These are phyloP conservation scores for Ephemerocybe angulata DNA, from an alignment of 768 basidiomycete species.

Conservation along the genomic window DNA sequence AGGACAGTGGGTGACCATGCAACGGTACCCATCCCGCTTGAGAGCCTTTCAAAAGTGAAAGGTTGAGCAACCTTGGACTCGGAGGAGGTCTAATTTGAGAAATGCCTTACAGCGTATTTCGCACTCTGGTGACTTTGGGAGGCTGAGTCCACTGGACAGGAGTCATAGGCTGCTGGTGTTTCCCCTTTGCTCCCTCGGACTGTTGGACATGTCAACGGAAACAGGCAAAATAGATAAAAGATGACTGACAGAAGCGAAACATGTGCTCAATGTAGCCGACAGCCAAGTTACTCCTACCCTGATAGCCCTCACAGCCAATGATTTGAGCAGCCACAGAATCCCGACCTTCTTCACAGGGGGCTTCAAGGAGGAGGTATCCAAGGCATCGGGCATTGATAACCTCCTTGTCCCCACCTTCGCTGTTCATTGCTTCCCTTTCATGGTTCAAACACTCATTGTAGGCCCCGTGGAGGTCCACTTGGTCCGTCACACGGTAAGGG, in stretches of 20 bases:
- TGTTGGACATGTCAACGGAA: neutral
- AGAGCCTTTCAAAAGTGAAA: slow-evolving; percentile 11
- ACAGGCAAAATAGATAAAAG: neutral
- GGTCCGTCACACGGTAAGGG: neutral
- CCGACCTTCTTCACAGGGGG: neutral
- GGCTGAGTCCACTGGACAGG: neutral
- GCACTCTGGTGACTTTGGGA: slow-evolving; percentile 6
- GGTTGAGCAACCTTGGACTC: neutral
- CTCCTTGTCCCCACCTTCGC: neutral
- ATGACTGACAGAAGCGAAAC: slow-evolving; percentile 9
- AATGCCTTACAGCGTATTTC: slow-evolving; percentile 12
- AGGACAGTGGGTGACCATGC: neutral
- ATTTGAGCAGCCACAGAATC: slow-evolving; percentile 1
- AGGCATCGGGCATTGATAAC: slow-evolving; percentile 12
- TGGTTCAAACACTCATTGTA: slow-evolving; percentile 7
- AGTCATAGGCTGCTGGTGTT: slow-evolving; percentile 5
- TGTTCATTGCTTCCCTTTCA: neutral
- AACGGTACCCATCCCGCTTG: slow-evolving; percentile 7
- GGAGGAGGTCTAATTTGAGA: neutral
- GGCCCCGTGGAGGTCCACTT: neutral
- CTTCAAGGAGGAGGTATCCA: slow-evolving; percentile 10
- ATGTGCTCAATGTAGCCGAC: slow-evolving; percentile 5
- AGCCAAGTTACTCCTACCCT: neutral
- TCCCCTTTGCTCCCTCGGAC: slow-evolving; percentile 5
- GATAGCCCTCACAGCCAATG: neutral